Evolutionary conservation across 495 filamentous ascomycete species (phyloP).

Genomic region (Aspergillus carlsbadensis): DNA sequence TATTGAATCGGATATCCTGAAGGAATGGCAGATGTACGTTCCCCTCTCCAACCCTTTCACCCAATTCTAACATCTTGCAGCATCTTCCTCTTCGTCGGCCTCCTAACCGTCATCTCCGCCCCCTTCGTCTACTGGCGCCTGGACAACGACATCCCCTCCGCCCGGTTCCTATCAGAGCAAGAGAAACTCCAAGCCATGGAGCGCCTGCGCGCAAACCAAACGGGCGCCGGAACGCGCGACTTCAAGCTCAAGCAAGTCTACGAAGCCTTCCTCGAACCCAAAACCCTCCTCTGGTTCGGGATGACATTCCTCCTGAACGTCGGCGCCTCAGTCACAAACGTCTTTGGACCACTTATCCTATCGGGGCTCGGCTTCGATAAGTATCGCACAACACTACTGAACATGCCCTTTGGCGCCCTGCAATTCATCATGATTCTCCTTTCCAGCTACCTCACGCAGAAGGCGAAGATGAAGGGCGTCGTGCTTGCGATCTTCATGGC

Average conservation of each 20-base stretch:
- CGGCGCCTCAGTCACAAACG: slow-evolving; percentile 59
- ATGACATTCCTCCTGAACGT: slow-evolving; percentile 62
- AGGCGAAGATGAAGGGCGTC: slow-evolving; percentile 48
- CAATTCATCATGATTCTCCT: slow-evolving; percentile 45
- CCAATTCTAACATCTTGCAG: slow-evolving; percentile 12
- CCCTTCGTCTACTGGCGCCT: slow-evolving; percentile 45
- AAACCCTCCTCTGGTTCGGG: slow-evolving; percentile 48
- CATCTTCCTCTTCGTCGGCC: slow-evolving; percentile 48
- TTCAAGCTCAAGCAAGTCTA: slow-evolving; percentile 47
- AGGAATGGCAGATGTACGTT: slow-evolving; percentile 61
- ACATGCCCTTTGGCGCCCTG: slow-evolving; percentile 50
- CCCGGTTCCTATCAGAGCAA: slow-evolving; percentile 58
- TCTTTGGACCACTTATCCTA: slow-evolving; percentile 61
- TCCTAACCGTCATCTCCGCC: slow-evolving; percentile 45
- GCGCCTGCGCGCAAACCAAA: slow-evolving; percentile 62
- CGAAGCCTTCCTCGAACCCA: slow-evolving; percentile 48
- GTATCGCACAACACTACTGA: slow-evolving; percentile 50
- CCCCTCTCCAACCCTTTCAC: not conserved
- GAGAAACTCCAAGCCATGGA: slow-evolving; percentile 61
- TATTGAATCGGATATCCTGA: slow-evolving; percentile 49
- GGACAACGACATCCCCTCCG: slow-evolving; percentile 50
- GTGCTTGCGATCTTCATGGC: slow-evolving; percentile 48
- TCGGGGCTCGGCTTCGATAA: slow-evolving; percentile 55
- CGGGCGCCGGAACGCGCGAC: slow-evolving; percentile 49
- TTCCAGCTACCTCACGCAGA: slow-evolving; percentile 47